Percentiles rank a stretch among this genome's conserved stretches.
Evolutionary conservation across 2,329 filamentous ascomycete genomes (phyloP).

Genomic region (Sarocladium oryzae): DNA sequence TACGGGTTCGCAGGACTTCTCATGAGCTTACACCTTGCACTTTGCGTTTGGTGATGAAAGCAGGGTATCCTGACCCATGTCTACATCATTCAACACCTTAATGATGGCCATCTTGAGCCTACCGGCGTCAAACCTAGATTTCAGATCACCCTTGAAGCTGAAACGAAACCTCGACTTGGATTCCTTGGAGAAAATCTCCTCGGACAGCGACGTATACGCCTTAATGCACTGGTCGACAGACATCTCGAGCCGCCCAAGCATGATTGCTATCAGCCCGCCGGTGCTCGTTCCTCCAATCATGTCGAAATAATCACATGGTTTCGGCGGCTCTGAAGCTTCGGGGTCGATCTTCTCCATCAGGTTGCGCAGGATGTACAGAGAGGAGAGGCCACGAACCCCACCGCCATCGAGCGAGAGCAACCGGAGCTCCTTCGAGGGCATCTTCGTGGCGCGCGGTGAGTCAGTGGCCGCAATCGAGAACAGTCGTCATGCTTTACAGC

Average conservation of each 20-base stretch:
- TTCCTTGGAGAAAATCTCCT: not conserved
- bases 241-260: constrained; percentile 34
- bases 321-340: constrained; percentile 5
- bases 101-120: not conserved
- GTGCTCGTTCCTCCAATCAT: too few species aligned
- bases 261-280: constrained; percentile 32
- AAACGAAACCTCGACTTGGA: not conserved
- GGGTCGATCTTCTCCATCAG: constrained; percentile 17
- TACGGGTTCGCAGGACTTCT: too few species aligned
- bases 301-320: constrained; percentile 13
- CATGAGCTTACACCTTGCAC: not conserved
- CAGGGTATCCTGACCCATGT: not conserved
- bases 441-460: too few species aligned
- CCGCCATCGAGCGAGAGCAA: constrained; percentile 13
- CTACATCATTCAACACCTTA: not conserved
- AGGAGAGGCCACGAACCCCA: constrained; percentile 23
- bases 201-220: constrained; percentile 14
- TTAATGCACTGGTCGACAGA: constrained; percentile 28
- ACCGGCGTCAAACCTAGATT: not conserved
- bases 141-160: not conserved
- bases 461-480: too few species aligned
- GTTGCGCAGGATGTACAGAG: constrained; percentile 20
- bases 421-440: too few species aligned
- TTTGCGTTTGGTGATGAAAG: not conserved
- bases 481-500: too few species aligned